A percentile compares a stretch with the other conserved stretches of the same genome.
Evolutionary conservation across 108 stramenopile species (phyloP).

Genomic region (Fistulifera pelliculosa): DNA sequence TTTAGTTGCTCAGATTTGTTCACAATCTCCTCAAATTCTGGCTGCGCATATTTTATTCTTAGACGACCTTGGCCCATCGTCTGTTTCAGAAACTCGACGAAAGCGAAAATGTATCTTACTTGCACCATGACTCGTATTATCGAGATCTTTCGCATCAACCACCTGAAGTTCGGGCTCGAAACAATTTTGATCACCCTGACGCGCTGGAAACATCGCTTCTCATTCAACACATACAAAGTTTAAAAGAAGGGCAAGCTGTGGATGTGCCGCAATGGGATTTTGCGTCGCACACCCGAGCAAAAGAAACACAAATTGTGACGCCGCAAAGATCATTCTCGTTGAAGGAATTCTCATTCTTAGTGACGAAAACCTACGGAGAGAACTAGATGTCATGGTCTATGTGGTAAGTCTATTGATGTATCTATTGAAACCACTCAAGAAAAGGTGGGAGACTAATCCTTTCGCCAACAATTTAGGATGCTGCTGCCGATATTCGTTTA

Average conservation of each 20-base stretch:
- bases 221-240: constrained; percentile 60
- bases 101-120: constrained; percentile 50
- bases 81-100: constrained; percentile 69
- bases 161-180: constrained; percentile 57
- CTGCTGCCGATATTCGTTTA: constrained; percentile 27
- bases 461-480: constrained; percentile 37
- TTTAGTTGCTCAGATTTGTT: not conserved
- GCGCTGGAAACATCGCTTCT: constrained; percentile 86
- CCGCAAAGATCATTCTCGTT: constrained; percentile 72
- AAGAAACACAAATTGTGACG: constrained; percentile 39
- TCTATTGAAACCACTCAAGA: too few relatives aligned
- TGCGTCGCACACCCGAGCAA: constrained; percentile 65
- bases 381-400: constrained; percentile 90
- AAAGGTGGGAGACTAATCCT: not conserved
- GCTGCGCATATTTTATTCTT: not conserved
- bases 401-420: constrained; percentile 50
- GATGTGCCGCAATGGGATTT: constrained; percentile 90
- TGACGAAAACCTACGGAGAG: constrained; percentile 48
- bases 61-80: constrained; percentile 74
- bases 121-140: constrained; percentile 73
- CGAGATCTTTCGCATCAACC: constrained; percentile 68
- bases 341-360: constrained; percentile 93
- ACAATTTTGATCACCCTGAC: constrained; percentile 94
- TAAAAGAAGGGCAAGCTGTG: constrained; percentile 59
- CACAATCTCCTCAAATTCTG: not conserved